A percentile compares a stretch with the other conserved stretches of the same genome.
These are phyloP conservation scores for Metarhizium rileyi DNA, from an alignment of 2,329 filamentous ascomycete genomes.

Conservation along the genomic window DNA sequence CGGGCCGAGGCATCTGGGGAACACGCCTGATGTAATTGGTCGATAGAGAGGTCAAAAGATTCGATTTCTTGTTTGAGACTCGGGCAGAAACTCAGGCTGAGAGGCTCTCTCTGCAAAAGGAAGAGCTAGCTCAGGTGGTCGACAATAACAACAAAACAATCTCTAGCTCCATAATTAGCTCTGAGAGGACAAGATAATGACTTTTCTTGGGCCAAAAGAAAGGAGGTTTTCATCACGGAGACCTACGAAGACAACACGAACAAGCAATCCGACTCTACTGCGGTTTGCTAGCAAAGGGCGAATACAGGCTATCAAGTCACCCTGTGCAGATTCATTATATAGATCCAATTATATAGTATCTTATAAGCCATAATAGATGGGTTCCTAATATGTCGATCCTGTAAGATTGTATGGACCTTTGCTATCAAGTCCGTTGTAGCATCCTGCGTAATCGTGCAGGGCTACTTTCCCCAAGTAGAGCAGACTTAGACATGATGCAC, in stretches of 20 bases:
- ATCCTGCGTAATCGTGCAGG: no score
- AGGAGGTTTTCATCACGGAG: not conserved
- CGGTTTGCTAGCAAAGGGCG: not conserved
- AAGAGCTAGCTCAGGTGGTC: not conserved
- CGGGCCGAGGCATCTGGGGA: constrained; percentile 73
- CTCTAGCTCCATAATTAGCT: not conserved
- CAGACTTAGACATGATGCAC: no score
- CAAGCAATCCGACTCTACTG: not conserved
- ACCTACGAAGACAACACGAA: not conserved
- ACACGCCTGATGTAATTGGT: constrained; percentile 37
- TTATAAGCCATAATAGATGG: no score
- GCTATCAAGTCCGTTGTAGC: no score
- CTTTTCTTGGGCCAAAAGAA: not conserved
- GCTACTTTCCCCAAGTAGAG: no score
- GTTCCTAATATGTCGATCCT: no score
- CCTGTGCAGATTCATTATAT: no score
- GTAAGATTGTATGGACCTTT: no score
- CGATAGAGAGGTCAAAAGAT: not conserved
- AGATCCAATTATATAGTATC: no score
- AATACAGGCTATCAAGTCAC: not conserved
- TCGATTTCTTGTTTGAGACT: not conserved
- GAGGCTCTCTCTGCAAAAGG: not conserved
- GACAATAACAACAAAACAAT: not conserved
- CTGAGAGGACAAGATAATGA: not conserved
- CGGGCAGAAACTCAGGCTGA: not conserved